Conservation (phyloP, 805 yeast genomes). For the Candida multigemmis region DNA sequence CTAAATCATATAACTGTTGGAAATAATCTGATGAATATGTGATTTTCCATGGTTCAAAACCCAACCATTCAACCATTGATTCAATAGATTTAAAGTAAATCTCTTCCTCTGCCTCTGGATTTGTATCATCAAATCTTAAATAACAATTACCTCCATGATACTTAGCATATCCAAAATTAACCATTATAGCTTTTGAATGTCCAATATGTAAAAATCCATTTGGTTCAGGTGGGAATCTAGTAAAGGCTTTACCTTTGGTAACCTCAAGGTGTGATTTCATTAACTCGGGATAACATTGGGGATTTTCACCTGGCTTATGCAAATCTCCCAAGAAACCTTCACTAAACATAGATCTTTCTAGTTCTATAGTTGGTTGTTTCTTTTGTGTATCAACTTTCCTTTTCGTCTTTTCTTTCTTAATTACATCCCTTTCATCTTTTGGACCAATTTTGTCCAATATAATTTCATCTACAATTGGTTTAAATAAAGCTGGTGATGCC, state of each 20-base stretch:
- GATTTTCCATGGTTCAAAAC: conserved; percentile 87
- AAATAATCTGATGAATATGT: conserved; percentile 96
- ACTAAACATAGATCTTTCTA: conserved; percentile 68
- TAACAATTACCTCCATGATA: conserved; percentile 81
- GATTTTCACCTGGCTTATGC: conserved; percentile 93
- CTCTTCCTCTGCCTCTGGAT: conserved; percentile 98
- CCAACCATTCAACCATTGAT: conserved; percentile 87
- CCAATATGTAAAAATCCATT: conserved; percentile 97
- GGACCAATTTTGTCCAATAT: conserved; percentile 77
- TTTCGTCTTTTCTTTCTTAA: conserved; percentile 67
- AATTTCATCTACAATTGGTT: conserved; percentile 77
- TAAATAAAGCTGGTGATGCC: conserved; percentile 84
- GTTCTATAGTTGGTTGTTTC: conserved; percentile 6
- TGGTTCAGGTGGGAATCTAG: conserved; percentile 98
- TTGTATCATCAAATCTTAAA: conserved; percentile 93
- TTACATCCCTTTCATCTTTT: conserved; percentile 87
- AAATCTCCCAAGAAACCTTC: conserved; percentile 95
- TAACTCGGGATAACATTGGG: conserved; percentile 80
- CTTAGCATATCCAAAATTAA: conserved; percentile 94
- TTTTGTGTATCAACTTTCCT: conserved; percentile 18
- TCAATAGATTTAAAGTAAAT: conserved; percentile 76
- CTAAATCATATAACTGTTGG: conserved; percentile 78
- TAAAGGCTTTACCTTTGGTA: conserved; percentile 76
- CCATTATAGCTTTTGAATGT: conserved; percentile 96
- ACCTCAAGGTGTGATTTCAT: conserved; percentile 71